Base-by-base conservation (phyloP, 164 flowering plant species). In the Liriodendron chinense region DNA sequence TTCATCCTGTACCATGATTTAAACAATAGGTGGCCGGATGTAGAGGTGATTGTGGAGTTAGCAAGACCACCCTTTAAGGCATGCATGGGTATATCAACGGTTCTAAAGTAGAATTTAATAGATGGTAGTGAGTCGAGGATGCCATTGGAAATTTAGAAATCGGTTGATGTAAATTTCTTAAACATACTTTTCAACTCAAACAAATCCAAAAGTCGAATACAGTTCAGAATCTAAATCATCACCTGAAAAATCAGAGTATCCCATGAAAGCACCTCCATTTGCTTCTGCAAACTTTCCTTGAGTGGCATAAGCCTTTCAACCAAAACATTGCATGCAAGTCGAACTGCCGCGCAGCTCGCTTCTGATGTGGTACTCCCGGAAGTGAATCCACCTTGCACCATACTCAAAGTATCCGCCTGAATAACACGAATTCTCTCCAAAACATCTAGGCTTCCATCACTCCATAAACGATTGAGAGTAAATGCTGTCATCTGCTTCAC, bases 331-430 rank as follows among this genome's bases (percentile, higher is more conserved):
- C 98, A 93, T 78, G 94, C 89, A 69, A 88, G 80, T 75, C 88
- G 87, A 63, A 89, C 93, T 9, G 94, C 98, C 84, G 86, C 94
- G 84, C 98, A 93, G 78, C 96, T 91, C n/a, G 97, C 79, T 82
- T 94, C 98, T 20, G 96, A 94, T 47, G 95, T 90, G 50, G 98
- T 95, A 84, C 98, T 95, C 21, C 98, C 98, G 20, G 90, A 87
- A 48, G 98, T 95, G 63, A 79, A 85, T 1, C 98, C 98, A 24
- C 98, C 96, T 83, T 95, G 98, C 73, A 88, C 86, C 73, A 95
- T 72, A 81, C 96, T 92, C 80, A 95, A 76, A 23, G 94, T 91
- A 83, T 95, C 98, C 26, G 97, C 64, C 70, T 95, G 98, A 75
- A 95, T 59, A 66, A 95, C 89, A 47, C 96, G 82, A 24, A 93